Conservation (phyloP, 2,329 filamentous ascomycete species). For the Pseudonectria buxi region DNA sequence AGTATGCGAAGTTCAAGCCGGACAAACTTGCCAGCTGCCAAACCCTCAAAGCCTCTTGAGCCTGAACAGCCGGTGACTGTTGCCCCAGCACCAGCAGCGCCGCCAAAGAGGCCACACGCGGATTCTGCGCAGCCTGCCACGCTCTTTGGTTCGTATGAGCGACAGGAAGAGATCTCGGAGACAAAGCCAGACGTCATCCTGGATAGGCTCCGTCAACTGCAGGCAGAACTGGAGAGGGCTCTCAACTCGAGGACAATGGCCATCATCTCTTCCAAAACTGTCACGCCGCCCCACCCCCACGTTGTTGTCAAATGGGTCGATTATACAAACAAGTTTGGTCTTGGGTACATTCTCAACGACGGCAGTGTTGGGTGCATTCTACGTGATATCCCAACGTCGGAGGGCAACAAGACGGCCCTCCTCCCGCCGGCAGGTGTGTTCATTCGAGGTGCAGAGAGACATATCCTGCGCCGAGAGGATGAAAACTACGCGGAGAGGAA, state of each 20-base stretch:
- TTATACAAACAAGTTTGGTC: conserved; percentile 79
- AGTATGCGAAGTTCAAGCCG: conserved; percentile 23
- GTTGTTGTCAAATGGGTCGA: conserved; percentile 79
- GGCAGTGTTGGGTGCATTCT: conserved; percentile 70
- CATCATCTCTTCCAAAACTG: conserved; percentile 48
- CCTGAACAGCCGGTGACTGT: conserved; percentile 25
- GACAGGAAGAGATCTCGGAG: conserved; percentile 41
- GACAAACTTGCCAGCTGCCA: conserved; percentile 20
- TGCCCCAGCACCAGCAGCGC: conserved; percentile 16
- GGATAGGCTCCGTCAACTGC: conserved; percentile 48
- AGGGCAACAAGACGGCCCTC: conserved; percentile 42
- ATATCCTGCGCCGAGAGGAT: conserved; percentile 58
- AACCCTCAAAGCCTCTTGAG: conserved; percentile 21
- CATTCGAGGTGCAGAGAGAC: conserved; percentile 63
- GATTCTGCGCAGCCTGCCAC: conserved; percentile 35
- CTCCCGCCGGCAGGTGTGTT: conserved; percentile 66
- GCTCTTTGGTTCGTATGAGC: conserved; percentile 51
- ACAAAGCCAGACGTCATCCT: conserved; percentile 54
- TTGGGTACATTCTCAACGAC: conserved; percentile 78
- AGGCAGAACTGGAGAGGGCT: conserved; percentile 54
- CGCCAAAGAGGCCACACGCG: conserved; percentile 22
- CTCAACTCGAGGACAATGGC: conserved; percentile 59
- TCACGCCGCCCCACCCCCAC: conserved; percentile 50
- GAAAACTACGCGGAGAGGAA: conserved; percentile 48
- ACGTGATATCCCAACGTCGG: conserved; percentile 46